Conservation (phyloP, 176 grass and related monocot species). For the Oryza australiensis region DNA sequence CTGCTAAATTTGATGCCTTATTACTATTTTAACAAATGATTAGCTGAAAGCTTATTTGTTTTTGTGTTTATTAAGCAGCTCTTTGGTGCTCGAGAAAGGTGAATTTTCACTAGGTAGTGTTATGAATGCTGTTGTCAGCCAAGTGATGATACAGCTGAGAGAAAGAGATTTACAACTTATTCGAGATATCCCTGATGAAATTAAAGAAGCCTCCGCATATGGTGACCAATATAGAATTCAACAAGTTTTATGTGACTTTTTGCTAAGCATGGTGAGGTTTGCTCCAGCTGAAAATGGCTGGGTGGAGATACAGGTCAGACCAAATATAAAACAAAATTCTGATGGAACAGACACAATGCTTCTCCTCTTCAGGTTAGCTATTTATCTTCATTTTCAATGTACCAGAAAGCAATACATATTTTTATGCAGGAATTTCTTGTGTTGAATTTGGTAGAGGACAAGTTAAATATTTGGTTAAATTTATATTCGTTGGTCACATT, state of each 20-base stretch:
- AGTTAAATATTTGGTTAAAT: conserved; percentile 8
- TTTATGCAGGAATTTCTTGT: background rate
- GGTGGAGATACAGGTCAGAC: conserved; percentile 92
- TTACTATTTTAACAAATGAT: conserved; percentile 17
- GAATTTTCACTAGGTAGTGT: conserved; percentile 81
- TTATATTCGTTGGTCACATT: background rate
- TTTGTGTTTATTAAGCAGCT: conserved; percentile 52
- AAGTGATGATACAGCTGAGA: conserved; percentile 93
- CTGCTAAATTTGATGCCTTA: conserved; percentile 17
- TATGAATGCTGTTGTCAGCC: conserved; percentile 92
- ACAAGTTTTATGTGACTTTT: conserved; percentile 89
- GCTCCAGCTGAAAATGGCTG: conserved; percentile 84
- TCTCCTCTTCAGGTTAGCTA: conserved; percentile 82
- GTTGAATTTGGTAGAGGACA: conserved; percentile 28
- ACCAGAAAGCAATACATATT: background rate
- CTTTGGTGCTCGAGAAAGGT: conserved; percentile 78
- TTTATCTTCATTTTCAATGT: conserved; percentile 28
- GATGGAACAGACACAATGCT: conserved; percentile 63
- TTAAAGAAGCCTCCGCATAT: conserved; percentile 68
- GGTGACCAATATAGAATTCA: conserved; percentile 97
- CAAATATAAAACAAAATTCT: conserved; percentile 65
- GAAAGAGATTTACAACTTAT: conserved; percentile 90
- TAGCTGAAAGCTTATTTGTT: conserved; percentile 21
- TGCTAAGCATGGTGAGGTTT: conserved; percentile 78
- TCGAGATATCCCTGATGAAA: conserved; percentile 96